Evolutionary conservation across 768 basidiomycete genomes (phyloP), one percentile per base, ranked within the genome.

Genomic region (Termitomyces sp.): DNA sequence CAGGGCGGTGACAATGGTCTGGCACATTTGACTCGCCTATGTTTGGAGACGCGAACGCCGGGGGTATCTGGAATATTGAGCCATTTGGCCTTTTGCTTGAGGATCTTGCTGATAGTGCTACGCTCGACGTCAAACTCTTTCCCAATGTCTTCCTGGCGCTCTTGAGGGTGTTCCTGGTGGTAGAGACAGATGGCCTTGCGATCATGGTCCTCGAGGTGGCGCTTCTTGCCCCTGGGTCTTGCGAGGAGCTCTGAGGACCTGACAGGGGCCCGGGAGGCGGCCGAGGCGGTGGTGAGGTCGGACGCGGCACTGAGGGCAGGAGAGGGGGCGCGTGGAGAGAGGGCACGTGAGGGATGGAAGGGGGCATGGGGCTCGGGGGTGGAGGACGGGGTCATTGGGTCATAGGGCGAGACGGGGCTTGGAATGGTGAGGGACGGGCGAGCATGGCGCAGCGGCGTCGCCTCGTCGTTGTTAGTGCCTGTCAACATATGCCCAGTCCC

Each of bases 101-200:
- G 78, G 61, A 93, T 94, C 74, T 95, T 94, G 72, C 88, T 90
- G 70, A 95, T 87, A n/a, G 93, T 95, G 73, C 91, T 94, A 53
- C 93, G 85, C 67, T 95, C 93, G 59, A 94, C 88, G 51, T 83
- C 82, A 68, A 87, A 94, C 33, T 74, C 72, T 11, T 75, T 74
- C 5, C 88, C 93, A 63, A 95, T 92, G 67, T 92, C 90, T 66
- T 94, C 91, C 70, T 95, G 93, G 58, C 88, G 82, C 20, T 82
- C 77, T 53, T 81, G 81, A 0, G 87, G 88, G 65, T 90, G 75
- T 3, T 83, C 72, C 53, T 77, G 71, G 59, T 85, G 82, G 68
- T 83, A 87, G 13, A 77, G 55, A 64, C 92, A 94, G 56, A 95
- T 93, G 16, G 78, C 75, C 67, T 85, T 87, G 62, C 90, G 84